Evolutionary conservation across 495 filamentous ascomycete genomes (phyloP).

Genomic region (Lasiosphaeriaceae sp.): DNA sequence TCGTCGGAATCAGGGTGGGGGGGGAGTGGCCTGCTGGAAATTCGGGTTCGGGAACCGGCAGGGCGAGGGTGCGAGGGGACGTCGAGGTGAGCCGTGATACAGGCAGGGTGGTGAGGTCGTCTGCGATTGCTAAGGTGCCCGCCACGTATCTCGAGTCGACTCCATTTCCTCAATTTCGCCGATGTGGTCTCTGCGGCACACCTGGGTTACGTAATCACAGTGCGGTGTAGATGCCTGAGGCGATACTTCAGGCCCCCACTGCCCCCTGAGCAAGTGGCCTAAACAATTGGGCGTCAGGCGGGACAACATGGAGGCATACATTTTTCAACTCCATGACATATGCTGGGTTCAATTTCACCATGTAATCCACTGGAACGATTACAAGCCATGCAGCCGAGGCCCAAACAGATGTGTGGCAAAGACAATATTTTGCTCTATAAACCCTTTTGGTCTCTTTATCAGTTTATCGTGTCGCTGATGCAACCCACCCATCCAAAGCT

Average conservation of each 20-base stretch:
- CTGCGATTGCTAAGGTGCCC: conserved; percentile 16
- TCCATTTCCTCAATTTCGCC: conserved; percentile 29
- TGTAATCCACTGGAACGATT: no score
- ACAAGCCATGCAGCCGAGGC: no score
- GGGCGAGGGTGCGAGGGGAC: conserved; percentile 1
- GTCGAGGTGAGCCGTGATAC: conserved; percentile 1
- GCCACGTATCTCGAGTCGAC: conserved; percentile 30
- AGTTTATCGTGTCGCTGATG: background rate
- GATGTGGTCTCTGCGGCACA: conserved; percentile 25
- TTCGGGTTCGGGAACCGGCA: background rate
- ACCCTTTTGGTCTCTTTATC: background rate
- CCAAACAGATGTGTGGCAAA: no score
- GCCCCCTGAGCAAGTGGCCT: no score
- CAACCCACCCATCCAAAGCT: background rate
- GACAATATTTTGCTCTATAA: background rate
- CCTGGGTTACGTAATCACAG: conserved; percentile 22
- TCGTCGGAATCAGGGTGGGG: no score
- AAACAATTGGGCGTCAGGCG: no score
- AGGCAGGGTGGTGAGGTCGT: background rate
- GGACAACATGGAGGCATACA: no score
- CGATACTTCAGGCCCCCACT: background rate
- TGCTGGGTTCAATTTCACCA: no score
- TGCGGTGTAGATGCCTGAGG: conserved; percentile 12
- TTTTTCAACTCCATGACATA: no score
- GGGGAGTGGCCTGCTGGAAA: background rate